Base-by-base conservation (phyloP, 163 green algal genomes). In the Prototheca wickerhamii region DNA sequence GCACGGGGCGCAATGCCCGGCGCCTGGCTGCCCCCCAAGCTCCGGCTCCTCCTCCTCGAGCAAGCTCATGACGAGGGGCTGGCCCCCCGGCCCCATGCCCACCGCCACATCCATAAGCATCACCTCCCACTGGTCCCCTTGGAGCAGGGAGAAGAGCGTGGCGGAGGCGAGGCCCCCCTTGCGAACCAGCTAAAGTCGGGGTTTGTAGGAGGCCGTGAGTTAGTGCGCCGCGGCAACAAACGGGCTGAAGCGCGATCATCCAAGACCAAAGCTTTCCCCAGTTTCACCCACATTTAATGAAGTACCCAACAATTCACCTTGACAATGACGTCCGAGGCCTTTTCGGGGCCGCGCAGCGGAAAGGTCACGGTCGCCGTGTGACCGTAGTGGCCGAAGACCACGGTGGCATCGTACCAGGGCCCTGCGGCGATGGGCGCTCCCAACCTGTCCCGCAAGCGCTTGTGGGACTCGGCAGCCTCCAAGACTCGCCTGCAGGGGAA, bases 381-480 rank as follows among this genome's bases (percentile, higher is more conserved):
- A 0, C 59, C 59, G 8, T 59, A 58, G 1, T 51, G 29, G 29
- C 33, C 53, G 7, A 72, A 28, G 5, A n/a, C 34, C 5, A 72
- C 65, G 29, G 46, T 52, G 30, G 33, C 33, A 29, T 72, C 65
- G 40, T 72, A 72, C 65, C 65, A 72, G 6, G 65, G 65, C 3
- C 65, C 65, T 8, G 51, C 65, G 4, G 5, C 8, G 4, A 67
- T n/a, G 4, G 59, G 51, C 2, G 34, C 33, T 7, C 65, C 65
- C 30, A 72, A 50, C 40, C 43, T 43, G 2, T 26, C 10, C 28
- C 44, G 35, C 18, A 72, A 34, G 1, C 58, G 29, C 4, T 58
- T 17, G 40, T 72, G 61, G 33, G 10, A 33, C 3, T 46, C 29
- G 0, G 58, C 58, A 0, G 31, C 30, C 1, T 25, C 31, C 50